These are phyloP conservation scores for Pyrrhoderma lamaoense DNA, from an alignment of 1,284 basidiomycete species.

Conservation along the genomic window DNA sequence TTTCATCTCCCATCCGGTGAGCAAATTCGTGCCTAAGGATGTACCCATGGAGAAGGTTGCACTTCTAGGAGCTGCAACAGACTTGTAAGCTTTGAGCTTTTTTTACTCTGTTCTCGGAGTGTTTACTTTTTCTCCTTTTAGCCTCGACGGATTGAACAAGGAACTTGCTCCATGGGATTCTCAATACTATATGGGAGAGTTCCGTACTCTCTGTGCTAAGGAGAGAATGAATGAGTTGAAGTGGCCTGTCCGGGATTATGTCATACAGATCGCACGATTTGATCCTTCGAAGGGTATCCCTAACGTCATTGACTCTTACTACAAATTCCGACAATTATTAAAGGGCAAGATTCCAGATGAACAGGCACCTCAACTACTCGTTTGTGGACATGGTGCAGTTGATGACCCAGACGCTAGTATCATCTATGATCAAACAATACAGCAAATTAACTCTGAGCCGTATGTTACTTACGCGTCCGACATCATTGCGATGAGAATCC, in stretches of 20 bases:
- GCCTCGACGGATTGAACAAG: slow-evolving; percentile 88
- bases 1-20: slow-evolving; percentile 88
- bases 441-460: slow-evolving; percentile 44
- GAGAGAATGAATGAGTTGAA: slow-evolving; percentile 71
- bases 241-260: slow-evolving; percentile 76
- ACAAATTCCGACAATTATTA: slow-evolving; percentile 64
- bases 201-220: slow-evolving; percentile 63
- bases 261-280: slow-evolving; percentile 82
- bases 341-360: slow-evolving; percentile 40
- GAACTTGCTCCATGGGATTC: slow-evolving; percentile 67
- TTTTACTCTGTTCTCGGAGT: neutral
- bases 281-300: slow-evolving; percentile 74
- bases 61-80: slow-evolving; percentile 71
- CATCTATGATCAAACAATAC: slow-evolving; percentile 73
- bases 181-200: slow-evolving; percentile 77
- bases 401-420: slow-evolving; percentile 81
- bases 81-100: slow-evolving; percentile 45
- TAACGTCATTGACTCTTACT: slow-evolving; percentile 76
- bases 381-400: slow-evolving; percentile 84
- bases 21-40: slow-evolving; percentile 79
- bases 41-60: slow-evolving; percentile 66
- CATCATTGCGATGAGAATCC: slow-evolving; percentile 71
- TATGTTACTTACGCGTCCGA: slow-evolving; percentile 57
- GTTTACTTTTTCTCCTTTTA: slow-evolving; percentile 24
- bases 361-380: slow-evolving; percentile 70